Conservation (phyloP, 805 yeast genomes). For the Candida corydali region DNA sequence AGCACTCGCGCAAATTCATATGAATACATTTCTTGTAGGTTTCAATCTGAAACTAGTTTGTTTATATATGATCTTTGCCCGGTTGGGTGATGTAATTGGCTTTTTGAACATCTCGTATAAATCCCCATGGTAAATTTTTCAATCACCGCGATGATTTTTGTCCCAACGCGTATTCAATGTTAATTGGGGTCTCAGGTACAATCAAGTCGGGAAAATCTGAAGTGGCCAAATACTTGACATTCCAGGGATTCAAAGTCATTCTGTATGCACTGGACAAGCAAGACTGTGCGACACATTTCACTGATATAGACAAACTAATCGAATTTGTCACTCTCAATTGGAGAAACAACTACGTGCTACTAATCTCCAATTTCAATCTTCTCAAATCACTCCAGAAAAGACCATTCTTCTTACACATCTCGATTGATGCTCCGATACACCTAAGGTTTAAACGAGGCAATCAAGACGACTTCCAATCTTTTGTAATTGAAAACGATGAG, state of each 20-base stretch:
- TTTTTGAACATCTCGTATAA: no score
- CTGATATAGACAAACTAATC: constrained; percentile 41
- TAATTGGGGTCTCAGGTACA: constrained; percentile 74
- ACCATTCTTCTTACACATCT: constrained; percentile 80
- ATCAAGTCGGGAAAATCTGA: constrained; percentile 63
- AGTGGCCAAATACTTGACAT: constrained; percentile 52
- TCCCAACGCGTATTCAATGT: no score
- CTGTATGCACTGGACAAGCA: constrained; percentile 9
- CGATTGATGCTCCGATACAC: constrained; percentile 67
- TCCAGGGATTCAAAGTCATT: constrained; percentile 48
- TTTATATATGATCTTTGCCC: no score
- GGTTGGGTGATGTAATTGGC: no score
- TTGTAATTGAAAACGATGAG: constrained; percentile 30
- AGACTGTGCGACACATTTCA: background rate
- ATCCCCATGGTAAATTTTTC: no score
- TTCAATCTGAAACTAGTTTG: no score
- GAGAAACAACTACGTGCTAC: constrained; percentile 57
- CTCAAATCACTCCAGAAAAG: constrained; percentile 53
- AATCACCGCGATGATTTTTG: no score
- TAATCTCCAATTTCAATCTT: constrained; percentile 39
- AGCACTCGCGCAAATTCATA: no score
- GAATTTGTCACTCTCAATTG: constrained; percentile 65
- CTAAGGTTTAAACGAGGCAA: constrained; percentile 44
- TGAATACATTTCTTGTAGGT: no score
- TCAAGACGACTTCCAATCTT: constrained; percentile 16